These are phyloP conservation scores for Geranium brycei DNA, from an alignment of 345 rosid species.

Conservation along the genomic window DNA sequence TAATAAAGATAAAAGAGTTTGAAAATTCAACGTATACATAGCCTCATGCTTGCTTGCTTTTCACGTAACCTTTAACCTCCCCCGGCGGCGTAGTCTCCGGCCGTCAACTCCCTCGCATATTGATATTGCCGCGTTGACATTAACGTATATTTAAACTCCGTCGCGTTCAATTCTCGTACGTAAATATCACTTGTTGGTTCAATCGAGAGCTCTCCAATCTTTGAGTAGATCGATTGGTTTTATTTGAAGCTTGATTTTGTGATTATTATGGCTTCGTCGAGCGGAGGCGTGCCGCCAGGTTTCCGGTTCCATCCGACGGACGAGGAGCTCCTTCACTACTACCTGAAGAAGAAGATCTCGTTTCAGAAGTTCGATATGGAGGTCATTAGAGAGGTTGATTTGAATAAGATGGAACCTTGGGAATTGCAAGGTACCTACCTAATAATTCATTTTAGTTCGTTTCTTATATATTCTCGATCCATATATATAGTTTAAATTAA, in stretches of 20 bases:
- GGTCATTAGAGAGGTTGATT: conserved; percentile 84
- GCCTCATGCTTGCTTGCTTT: conserved; percentile 30
- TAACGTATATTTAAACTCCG: conserved; percentile 15
- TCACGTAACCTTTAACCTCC: conserved; percentile 63
- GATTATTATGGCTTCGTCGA: conserved; percentile 36
- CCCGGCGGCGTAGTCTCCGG: conserved; percentile 92
- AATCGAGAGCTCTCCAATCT: too few species aligned
- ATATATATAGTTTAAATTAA: too few species aligned
- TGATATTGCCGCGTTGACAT: conserved; percentile 18
- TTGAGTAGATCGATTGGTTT: not conserved
- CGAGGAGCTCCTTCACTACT: conserved; percentile 88
- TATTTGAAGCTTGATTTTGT: not conserved
- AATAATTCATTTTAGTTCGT: not conserved
- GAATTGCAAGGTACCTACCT: conserved; percentile 64
- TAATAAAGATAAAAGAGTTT: too few species aligned
- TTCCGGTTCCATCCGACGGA: conserved; percentile 94
- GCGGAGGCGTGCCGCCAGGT: conserved; percentile 82
- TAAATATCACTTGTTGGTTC: too few species aligned
- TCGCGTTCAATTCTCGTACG: too few species aligned
- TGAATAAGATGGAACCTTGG: conserved; percentile 98
- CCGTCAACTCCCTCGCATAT: conserved; percentile 52
- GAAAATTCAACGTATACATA: not conserved
- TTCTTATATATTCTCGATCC: too few species aligned
- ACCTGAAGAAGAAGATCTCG: conserved; percentile 82
- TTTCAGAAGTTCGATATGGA: conserved; percentile 95